A percentile compares a stretch with the other conserved stretches of the same genome.
phyloP scores from a whole-genome alignment of 345 rosid species.

The Lepidium sativum region DNA sequence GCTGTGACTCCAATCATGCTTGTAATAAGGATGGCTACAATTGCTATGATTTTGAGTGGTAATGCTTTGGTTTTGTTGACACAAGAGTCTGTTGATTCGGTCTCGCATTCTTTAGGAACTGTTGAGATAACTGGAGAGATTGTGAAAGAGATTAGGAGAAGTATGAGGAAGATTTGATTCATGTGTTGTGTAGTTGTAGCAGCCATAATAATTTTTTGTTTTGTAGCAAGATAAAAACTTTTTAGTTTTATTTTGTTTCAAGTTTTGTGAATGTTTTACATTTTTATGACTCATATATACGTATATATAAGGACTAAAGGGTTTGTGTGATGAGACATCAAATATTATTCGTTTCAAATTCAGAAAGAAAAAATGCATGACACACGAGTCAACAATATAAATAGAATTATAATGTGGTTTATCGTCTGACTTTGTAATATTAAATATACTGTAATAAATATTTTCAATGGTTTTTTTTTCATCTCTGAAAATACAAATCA shows the following conservation, averaged over 20 bases:
- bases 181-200: slow-evolving; percentile 2
- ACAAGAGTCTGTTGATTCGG: slow-evolving; percentile 27
- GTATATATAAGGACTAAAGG: not conserved
- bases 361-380: slow-evolving; percentile 5
- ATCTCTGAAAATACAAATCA: too few species aligned
- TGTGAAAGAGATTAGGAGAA: slow-evolving; percentile 6
- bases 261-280: not conserved
- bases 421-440: not conserved
- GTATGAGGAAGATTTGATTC: slow-evolving; percentile 12
- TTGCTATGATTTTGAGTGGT: slow-evolving; percentile 53
- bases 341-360: slow-evolving; percentile 5
- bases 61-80: slow-evolving; percentile 39
- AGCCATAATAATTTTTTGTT: not conserved
- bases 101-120: slow-evolving; percentile 25
- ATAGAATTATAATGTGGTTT: not conserved
- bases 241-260: not conserved
- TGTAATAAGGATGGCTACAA: slow-evolving; percentile 37
- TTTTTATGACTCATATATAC: not conserved
- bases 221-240: not conserved
- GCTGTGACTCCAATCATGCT: slow-evolving; percentile 55
- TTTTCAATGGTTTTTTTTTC: too few species aligned
- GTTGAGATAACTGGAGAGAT: slow-evolving; percentile 22
- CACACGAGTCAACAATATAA: not conserved
- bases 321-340: not conserved
- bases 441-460: too few species aligned